Evolutionary conservation across 805 yeast genomes (phyloP).

Genomic region (Yarrowia sp.): DNA sequence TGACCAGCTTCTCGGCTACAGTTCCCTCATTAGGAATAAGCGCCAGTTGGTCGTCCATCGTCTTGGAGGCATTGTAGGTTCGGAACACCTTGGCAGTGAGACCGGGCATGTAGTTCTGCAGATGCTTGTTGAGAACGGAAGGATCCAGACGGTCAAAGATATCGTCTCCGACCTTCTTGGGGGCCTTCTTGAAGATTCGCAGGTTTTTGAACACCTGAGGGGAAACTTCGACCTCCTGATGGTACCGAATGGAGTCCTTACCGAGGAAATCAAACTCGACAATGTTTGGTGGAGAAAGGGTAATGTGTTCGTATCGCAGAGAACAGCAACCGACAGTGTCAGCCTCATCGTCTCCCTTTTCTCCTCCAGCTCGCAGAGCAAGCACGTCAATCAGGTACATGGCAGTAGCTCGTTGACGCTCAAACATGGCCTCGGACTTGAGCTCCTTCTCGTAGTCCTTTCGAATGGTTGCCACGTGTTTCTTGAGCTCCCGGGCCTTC

Average conservation of each 20-base stretch:
- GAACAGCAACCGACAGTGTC: conserved; percentile 99
- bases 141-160: conserved; percentile 92
- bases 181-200: conserved; percentile 83
- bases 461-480: conserved; percentile 75
- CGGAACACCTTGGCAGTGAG: conserved; percentile 96
- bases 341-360: conserved; percentile 95
- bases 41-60: conserved; percentile 95
- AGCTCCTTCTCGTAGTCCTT: conserved; percentile 73
- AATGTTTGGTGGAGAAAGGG: conserved; percentile 80
- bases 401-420: conserved; percentile 92
- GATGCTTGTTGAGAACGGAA: conserved; percentile 77
- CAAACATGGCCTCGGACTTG: conserved; percentile 77
- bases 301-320: conserved; percentile 85
- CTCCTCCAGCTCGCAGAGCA: conserved; percentile 98
- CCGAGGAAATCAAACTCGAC: conserved; percentile 93
- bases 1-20: conserved; percentile 83
- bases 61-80: conserved; percentile 94
- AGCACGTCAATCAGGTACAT: conserved; percentile 89
- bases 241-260: conserved; percentile 90
- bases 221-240: conserved; percentile 92
- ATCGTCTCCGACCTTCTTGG: conserved; percentile 91
- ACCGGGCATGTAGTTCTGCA: conserved; percentile 90
- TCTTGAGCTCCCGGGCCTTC: conserved; percentile 84
- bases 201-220: conserved; percentile 90
- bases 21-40: conserved; percentile 85